phyloP scores from a whole-genome alignment of 1,284 basidiomycete species.

The Sporisorium reilianum region DNA sequence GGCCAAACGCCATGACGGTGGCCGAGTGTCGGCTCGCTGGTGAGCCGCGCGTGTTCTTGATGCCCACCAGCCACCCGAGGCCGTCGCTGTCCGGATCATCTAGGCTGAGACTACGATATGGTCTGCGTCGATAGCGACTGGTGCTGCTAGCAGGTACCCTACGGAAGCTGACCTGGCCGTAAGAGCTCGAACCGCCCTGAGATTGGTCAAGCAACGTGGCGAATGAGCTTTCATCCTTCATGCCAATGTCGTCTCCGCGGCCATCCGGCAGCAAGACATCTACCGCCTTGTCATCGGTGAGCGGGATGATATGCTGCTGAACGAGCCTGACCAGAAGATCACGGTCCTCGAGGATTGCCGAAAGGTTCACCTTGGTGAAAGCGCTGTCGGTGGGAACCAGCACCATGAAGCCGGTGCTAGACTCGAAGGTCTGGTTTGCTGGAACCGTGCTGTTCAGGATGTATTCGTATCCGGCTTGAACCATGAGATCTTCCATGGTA shows the following conservation, averaged over 20 bases:
- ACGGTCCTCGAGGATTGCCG: conserved; percentile 75
- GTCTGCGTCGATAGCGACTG: conserved; percentile 10
- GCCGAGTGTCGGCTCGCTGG: conserved; percentile 79
- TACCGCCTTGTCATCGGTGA: conserved; percentile 64
- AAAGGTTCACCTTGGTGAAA: conserved; percentile 89
- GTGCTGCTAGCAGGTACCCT: conserved; percentile 18
- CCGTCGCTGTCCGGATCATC: conserved; percentile 63
- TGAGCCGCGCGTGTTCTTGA: conserved; percentile 85
- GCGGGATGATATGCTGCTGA: conserved; percentile 87
- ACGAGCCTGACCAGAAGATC: conserved; percentile 77
- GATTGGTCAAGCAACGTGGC: conserved; percentile 57
- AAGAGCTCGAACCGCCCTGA: conserved; percentile 53
- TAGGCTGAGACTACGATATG: neutral
- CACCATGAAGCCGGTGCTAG: conserved; percentile 69
- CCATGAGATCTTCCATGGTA: conserved; percentile 86
- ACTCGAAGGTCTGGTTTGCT: conserved; percentile 8
- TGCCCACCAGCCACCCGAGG: conserved; percentile 82
- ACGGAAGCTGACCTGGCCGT: conserved; percentile 59
- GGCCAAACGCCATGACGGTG: conserved; percentile 81
- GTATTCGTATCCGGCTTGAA: conserved; percentile 77
- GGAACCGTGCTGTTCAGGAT: conserved; percentile 80
- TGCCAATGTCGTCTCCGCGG: conserved; percentile 36
- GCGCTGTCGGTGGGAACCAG: conserved; percentile 92
- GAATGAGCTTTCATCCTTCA: conserved; percentile 47
- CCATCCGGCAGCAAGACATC: conserved; percentile 38